phyloP scores from a whole-genome alignment of 2,329 filamentous ascomycete species.

The Sclerotinia trifoliorum region DNA sequence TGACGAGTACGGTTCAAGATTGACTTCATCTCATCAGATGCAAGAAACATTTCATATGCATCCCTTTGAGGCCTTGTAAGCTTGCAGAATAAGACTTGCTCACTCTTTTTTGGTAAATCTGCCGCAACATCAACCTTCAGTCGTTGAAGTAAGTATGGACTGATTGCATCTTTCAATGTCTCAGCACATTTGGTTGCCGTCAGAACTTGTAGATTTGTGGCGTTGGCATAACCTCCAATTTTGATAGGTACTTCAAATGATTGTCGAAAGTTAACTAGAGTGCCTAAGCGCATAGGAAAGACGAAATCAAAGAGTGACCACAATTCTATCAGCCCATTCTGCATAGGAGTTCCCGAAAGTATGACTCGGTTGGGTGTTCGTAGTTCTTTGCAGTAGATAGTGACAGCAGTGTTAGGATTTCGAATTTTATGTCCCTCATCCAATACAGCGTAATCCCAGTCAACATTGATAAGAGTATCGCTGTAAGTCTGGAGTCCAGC shows the following conservation, averaged over 20 bases:
- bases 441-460: constrained; percentile 92
- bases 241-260: constrained; percentile 94
- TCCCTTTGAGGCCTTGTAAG: constrained; percentile 75
- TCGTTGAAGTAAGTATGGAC: constrained; percentile 86
- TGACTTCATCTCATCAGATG: constrained; percentile 79
- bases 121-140: constrained; percentile 92
- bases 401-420: constrained; percentile 93
- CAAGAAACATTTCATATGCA: constrained; percentile 77
- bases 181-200: constrained; percentile 93
- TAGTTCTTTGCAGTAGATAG: constrained; percentile 91
- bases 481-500: constrained; percentile 92
- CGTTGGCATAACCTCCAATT: constrained; percentile 91
- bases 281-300: constrained; percentile 92
- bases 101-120: constrained; percentile 91
- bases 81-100: constrained; percentile 95
- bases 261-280: constrained; percentile 82
- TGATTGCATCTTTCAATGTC: constrained; percentile 89
- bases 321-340: constrained; percentile 91
- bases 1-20: constrained; percentile 75
- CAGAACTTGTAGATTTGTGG: constrained; percentile 89
- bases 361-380: constrained; percentile 89
- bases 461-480: constrained; percentile 73
- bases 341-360: constrained; percentile 93
- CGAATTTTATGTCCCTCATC: constrained; percentile 98
- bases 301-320: constrained; percentile 99